Conservation (phyloP, 73 alveolate genomes). For the Paramecium bursaria region DNA sequence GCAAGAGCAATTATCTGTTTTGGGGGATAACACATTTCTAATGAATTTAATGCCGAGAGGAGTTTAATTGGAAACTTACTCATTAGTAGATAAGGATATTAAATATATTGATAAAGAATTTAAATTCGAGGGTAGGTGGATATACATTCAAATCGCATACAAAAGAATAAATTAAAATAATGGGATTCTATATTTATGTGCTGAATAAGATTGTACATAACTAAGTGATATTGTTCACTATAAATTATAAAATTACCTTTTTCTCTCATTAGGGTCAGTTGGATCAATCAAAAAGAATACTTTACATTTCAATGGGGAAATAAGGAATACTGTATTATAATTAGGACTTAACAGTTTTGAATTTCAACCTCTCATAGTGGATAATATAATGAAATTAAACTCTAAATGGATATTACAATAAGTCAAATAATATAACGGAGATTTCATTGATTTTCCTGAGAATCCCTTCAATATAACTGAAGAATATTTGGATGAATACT, state of each 20-base stretch:
- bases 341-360: background rate
- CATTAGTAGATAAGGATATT: background rate
- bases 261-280: conserved; percentile 9
- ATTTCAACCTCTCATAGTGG: background rate
- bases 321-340: background rate
- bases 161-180: conserved; percentile 2
- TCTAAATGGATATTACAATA: background rate
- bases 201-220: background rate
- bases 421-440: background rate
- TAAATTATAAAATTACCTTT: background rate
- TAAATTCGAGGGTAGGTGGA: conserved; percentile 5
- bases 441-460: background rate
- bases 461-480: background rate
- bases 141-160: conserved; percentile 5
- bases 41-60: background rate
- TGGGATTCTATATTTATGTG: background rate
- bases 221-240: conserved; percentile 21
- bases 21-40: background rate
- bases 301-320: conserved; percentile 28
- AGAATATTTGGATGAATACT: background rate
- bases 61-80: conserved; percentile 12
- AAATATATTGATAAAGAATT: background rate
- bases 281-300: too few relatives aligned
- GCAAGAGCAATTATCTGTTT: background rate
- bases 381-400: background rate